Base-by-base conservation (phyloP, 2,329 filamentous ascomycete species). In the Beauveria sp. region DNA sequence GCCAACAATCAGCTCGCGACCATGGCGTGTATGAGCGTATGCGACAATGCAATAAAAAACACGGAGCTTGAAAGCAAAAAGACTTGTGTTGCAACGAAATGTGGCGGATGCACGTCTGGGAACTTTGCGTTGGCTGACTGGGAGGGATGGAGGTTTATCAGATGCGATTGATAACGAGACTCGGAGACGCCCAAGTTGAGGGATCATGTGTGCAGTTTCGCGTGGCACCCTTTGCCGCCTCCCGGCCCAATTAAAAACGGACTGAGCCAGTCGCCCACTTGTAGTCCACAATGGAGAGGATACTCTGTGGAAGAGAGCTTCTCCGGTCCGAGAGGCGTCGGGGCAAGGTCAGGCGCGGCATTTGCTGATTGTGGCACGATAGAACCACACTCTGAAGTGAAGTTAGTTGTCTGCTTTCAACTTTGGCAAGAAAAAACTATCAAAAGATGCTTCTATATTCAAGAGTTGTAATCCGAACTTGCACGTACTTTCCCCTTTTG, bases 151-250 rank as follows among this genome's bases (percentile, higher is more conserved):
- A 12, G n/a, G 42, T 3, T 42, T 60, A 60, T 60, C 58, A 54
- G 58, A 60, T 60, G 50, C 51, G 58, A 60, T 60, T 60, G 58
- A 60, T 60, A 60, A 38, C 34, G 34, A 38, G 12, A 38, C 34
- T 38, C 12, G 12, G 34, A 38, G 12, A 38, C 34, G 12, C 30
- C 9, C 24, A 49, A n/a, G 30, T 26, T 45, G 24, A 20, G 22
- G 22, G 26, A 55, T 55, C 51, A 60, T 42, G 50, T 30, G 58
- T 60, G 28, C 58, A 46, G 18, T 47, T 53, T 49, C 28, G 54
- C 14, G 43, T 57, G 42, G 43, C 14, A 14, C 34, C 42, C 14
- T 28, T n/a, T 4, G 22, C 46, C 34, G 20, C 34, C 22, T 20
- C 20, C 22, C 3, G 14, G 16, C n/a, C 30, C 30, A 45, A 18